These are phyloP conservation scores for Lipomyces anomalus DNA, from an alignment of 805 yeast genomes.

Conservation along the genomic window DNA sequence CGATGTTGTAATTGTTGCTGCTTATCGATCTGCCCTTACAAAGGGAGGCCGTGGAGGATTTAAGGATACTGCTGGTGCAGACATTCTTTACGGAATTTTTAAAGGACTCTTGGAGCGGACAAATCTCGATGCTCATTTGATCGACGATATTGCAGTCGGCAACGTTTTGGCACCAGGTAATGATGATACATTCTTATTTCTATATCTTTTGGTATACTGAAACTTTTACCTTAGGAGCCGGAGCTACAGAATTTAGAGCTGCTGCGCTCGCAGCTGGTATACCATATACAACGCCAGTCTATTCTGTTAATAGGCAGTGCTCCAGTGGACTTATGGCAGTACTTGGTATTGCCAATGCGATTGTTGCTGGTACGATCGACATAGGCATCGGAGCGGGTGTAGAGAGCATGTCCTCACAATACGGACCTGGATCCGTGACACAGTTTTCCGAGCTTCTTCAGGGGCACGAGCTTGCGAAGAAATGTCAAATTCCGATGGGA, in stretches of 20 bases:
- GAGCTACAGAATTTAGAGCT: conserved; percentile 91
- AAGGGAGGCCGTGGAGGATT: conserved; percentile 83
- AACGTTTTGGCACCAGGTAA: conserved; percentile 79
- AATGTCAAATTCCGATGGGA: conserved; percentile 94
- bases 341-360: conserved; percentile 83
- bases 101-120: conserved; percentile 52
- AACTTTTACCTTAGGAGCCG: conserved; percentile 43
- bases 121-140: conserved; percentile 47
- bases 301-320: conserved; percentile 89
- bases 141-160: conserved; percentile 85
- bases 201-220: not conserved
- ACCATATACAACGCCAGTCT: conserved; percentile 71
- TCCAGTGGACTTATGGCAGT: conserved; percentile 91
- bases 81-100: conserved; percentile 61
- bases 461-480: conserved; percentile 34
- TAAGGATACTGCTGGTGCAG: conserved; percentile 78
- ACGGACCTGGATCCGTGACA: conserved; percentile 38
- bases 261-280: conserved; percentile 88
- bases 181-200: not conserved
- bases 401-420: conserved; percentile 74
- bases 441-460: conserved; percentile 48
- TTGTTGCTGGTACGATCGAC: conserved; percentile 78
- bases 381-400: conserved; percentile 90
- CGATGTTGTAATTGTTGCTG: conserved; percentile 86
- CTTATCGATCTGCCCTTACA: conserved; percentile 85